phyloP scores from a whole-genome alignment of 2,329 filamentous ascomycete species.

The Pseudodiploospora longispora region DNA sequence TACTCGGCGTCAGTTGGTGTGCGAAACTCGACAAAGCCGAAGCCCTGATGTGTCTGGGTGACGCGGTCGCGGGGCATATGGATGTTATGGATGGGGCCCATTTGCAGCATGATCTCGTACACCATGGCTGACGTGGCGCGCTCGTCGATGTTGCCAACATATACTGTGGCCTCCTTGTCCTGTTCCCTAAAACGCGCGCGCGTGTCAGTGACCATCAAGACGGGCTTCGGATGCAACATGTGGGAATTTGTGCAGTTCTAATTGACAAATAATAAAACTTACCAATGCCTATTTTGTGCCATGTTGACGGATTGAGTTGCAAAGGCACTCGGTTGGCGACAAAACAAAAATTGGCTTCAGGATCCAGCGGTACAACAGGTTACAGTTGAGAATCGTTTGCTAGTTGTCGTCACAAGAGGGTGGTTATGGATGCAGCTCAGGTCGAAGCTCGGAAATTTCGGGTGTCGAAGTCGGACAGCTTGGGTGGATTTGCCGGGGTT shows the following conservation, averaged over 20 bases:
- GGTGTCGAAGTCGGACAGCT: background rate
- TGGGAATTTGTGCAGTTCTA: background rate
- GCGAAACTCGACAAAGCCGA: conserved; percentile 98
- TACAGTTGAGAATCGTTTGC: no score
- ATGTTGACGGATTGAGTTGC: conserved; percentile 36
- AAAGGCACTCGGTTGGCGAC: background rate
- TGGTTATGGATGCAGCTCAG: conserved; percentile 4
- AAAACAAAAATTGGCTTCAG: background rate
- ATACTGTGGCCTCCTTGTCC: conserved; percentile 96
- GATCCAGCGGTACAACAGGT: background rate
- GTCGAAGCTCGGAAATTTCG: conserved; percentile 7
- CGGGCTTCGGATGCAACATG: background rate
- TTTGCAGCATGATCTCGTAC: conserved; percentile 98
- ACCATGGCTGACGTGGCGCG: conserved; percentile 83
- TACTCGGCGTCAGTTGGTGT: conserved; percentile 95
- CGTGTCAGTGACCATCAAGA: background rate
- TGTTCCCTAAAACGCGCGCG: conserved; percentile 60
- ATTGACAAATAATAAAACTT: conserved; percentile 17
- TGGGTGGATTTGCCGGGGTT: conserved; percentile 20
- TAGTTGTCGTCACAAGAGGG: conserved; percentile 3
- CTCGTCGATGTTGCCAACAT: conserved; percentile 97
- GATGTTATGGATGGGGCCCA: conserved; percentile 94
- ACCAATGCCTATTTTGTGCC: conserved; percentile 69
- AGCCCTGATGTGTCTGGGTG: conserved; percentile 92
- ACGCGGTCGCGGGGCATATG: conserved; percentile 98